phyloP scores from a whole-genome alignment of 805 yeast genomes.

The Saturnispora serradocipensis region DNA sequence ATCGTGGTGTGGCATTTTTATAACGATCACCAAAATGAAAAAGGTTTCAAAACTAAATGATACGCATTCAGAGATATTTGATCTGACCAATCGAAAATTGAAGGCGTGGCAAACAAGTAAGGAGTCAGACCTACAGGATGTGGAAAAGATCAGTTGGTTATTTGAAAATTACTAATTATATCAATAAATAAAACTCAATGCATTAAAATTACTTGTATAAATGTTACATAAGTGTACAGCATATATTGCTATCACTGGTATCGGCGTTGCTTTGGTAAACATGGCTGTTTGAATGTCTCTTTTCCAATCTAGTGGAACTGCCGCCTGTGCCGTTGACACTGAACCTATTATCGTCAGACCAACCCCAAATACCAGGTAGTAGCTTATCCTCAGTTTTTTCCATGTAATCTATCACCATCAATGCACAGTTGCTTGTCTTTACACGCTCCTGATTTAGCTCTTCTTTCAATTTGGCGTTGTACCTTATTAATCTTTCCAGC shows the following conservation, averaged over 20 bases:
- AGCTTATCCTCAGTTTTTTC: conserved; percentile 39
- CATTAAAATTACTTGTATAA: background rate
- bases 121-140: conserved; percentile 25
- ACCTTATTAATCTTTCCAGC: conserved; percentile 49
- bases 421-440: conserved; percentile 54
- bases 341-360: conserved; percentile 4
- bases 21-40: conserved; percentile 10
- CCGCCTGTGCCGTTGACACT: background rate
- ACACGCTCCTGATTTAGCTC: conserved; percentile 48
- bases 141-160: conserved; percentile 30
- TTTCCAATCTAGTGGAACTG: background rate
- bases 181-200: background rate
- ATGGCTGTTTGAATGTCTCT: background rate
- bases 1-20: conserved; percentile 37
- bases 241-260: conserved; percentile 11
- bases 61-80: conserved; percentile 21
- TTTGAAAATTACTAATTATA: conserved; percentile 6
- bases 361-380: conserved; percentile 37
- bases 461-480: conserved; percentile 43
- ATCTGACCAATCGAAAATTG: conserved; percentile 31
- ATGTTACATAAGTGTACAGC: conserved; percentile 20
- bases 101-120: conserved; percentile 26
- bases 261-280: conserved; percentile 8
- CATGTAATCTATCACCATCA: conserved; percentile 34
- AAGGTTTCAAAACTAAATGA: conserved; percentile 4